Percentiles rank a stretch among this genome's conserved stretches.
These are phyloP conservation scores for Aspergillus vadensis DNA, from an alignment of 2,329 filamentous ascomycete species.

Conservation along the genomic window DNA sequence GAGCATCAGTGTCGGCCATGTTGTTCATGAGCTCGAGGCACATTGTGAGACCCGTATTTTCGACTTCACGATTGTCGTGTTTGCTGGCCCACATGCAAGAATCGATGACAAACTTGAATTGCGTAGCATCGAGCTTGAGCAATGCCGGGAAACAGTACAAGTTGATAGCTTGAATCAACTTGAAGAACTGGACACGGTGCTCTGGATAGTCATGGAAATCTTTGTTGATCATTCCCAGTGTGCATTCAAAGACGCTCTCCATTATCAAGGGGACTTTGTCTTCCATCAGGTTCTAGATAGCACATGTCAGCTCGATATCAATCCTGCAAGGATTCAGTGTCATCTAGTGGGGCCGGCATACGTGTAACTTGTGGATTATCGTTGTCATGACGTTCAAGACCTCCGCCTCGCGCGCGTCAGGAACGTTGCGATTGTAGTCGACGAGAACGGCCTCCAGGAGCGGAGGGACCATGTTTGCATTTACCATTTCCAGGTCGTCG, in stretches of 20 bases:
- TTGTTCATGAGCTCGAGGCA: slow-evolving; percentile 96
- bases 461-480: slow-evolving; percentile 91
- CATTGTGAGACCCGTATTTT: slow-evolving; percentile 96
- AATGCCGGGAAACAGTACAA: slow-evolving; percentile 94
- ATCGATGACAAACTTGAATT: slow-evolving; percentile 99
- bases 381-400: slow-evolving; percentile 97
- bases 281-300: slow-evolving; percentile 80
- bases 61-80: slow-evolving; percentile 97
- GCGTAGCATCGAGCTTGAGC: slow-evolving; percentile 88
- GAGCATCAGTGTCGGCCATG: slow-evolving; percentile 85
- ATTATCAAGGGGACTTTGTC: slow-evolving; percentile 97
- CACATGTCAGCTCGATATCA: not conserved
- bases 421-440: slow-evolving; percentile 96
- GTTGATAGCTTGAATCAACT: slow-evolving; percentile 92
- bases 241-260: slow-evolving; percentile 98
- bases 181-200: slow-evolving; percentile 99
- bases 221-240: slow-evolving; percentile 99
- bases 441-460: slow-evolving; percentile 89
- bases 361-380: slow-evolving; percentile 93
- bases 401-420: slow-evolving; percentile 92
- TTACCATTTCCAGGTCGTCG: slow-evolving; percentile 91
- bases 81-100: slow-evolving; percentile 99
- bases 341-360: slow-evolving; percentile 56
- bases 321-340: not conserved
- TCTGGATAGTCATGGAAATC: slow-evolving; percentile 99